These are phyloP conservation scores for Bonnemaisonia californica DNA, from an alignment of 31 red algal species.

Conservation along the genomic window DNA sequence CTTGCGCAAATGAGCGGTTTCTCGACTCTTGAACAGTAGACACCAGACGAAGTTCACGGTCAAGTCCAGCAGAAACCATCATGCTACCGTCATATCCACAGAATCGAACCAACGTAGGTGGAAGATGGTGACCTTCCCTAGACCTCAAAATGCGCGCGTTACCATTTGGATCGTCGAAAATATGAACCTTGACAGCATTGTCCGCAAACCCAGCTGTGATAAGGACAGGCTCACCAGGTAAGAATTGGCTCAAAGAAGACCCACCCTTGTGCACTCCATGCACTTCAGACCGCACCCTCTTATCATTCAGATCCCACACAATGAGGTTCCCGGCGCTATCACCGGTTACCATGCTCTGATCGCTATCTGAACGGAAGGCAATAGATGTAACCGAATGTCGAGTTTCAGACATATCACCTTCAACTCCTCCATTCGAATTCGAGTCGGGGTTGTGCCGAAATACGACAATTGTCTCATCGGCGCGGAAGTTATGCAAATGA, in stretches of 20 bases:
- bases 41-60: slow-evolving; percentile 79
- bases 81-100: slow-evolving; percentile 79
- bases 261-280: slow-evolving; percentile 82
- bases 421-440: background rate
- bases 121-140: slow-evolving; percentile 80
- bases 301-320: slow-evolving; percentile 84
- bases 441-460: slow-evolving; percentile 51
- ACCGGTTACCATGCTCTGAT: slow-evolving; percentile 69
- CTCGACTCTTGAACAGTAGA: slow-evolving; percentile 72
- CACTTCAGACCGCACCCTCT: slow-evolving; percentile 41
- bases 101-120: slow-evolving; percentile 85
- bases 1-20: slow-evolving; percentile 83
- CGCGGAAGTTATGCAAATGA: slow-evolving; percentile 71
- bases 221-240: slow-evolving; percentile 77
- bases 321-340: slow-evolving; percentile 67
- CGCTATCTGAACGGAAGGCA: slow-evolving; percentile 75
- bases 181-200: slow-evolving; percentile 91
- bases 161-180: slow-evolving; percentile 73
- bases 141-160: slow-evolving; percentile 71
- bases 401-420: background rate
- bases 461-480: slow-evolving; percentile 57
- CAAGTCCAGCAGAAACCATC: slow-evolving; percentile 87
- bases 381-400: slow-evolving; percentile 43
- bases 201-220: slow-evolving; percentile 80
- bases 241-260: slow-evolving; percentile 44